These are phyloP conservation scores for Ceriops zippeliana DNA, from an alignment of 345 rosid genomes.

Conservation along the genomic window DNA sequence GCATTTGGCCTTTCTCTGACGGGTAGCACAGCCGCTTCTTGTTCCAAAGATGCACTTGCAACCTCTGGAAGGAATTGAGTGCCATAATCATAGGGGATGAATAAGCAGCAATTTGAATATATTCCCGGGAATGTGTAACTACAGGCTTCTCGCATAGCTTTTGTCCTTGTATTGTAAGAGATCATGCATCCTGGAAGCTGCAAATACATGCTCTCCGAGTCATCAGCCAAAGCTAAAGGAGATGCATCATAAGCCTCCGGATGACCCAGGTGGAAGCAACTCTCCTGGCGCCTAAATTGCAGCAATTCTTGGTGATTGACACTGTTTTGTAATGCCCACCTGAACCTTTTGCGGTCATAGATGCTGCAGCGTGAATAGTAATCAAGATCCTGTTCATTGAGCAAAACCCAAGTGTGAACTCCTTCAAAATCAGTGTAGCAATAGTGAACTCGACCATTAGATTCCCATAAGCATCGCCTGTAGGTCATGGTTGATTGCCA, in stretches of 20 bases:
- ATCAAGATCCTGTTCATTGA: constrained; percentile 16
- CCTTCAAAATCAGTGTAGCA: constrained; percentile 18
- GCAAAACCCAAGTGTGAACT: constrained; percentile 24
- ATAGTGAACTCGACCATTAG: constrained; percentile 14
- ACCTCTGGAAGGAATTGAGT: background rate
- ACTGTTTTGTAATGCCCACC: constrained; percentile 16
- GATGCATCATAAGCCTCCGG: constrained; percentile 5
- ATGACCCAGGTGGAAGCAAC: background rate
- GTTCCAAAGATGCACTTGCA: background rate
- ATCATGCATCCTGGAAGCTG: constrained; percentile 15
- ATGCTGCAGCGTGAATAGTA: background rate
- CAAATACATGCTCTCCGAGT: constrained; percentile 16
- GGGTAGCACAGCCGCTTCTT: background rate
- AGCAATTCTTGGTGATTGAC: constrained; percentile 6
- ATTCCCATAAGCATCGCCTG: constrained; percentile 24
- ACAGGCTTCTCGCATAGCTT: constrained; percentile 8
- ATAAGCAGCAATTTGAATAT: constrained; percentile 4
- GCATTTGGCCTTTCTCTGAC: background rate
- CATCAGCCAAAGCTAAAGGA: constrained; percentile 14
- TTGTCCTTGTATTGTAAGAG: constrained; percentile 14
- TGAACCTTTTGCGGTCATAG: constrained; percentile 15
- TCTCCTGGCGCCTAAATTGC: background rate
- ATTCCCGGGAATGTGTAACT: background rate
- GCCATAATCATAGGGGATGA: constrained; percentile 13
- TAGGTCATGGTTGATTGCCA: constrained; percentile 9